Evolutionary conservation across 2,329 filamentous ascomycete genomes (phyloP), one percentile per base, ranked within the genome.

Genomic region (Pyrenophora graminea): DNA sequence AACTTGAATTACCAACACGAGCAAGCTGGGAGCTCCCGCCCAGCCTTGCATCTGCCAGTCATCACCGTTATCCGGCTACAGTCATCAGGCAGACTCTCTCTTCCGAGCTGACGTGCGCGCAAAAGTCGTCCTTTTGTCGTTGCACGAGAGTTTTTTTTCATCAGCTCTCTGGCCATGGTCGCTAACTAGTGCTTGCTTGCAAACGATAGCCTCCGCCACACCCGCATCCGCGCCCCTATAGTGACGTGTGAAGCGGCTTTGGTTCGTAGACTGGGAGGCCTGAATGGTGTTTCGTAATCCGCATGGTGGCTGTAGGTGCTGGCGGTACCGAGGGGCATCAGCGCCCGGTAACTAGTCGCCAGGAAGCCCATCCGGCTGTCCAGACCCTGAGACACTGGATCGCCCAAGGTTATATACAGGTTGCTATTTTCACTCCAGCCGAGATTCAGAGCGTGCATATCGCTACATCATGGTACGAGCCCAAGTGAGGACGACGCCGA

Each of bases 1-100:
- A 53, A 59, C 39, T 34, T 27, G 34, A 64, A 60, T 56, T 52
- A 64, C 53, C 39, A 33, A 61, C 54, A 66, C 58, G 61, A 57
- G 48, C 38, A 45, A 36, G 21, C 15, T 34, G 15, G 15, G 15
- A 15, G 15, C 33, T 39, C 40, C 13, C 40, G 31, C 19, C 31
- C 33, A 9, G 39, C 9, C 51, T 52, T 51, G 50, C 52, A 30
- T 30, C 9, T 10, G 27, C 27, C 27, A 12, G 27, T 5, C 10
- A 30, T 30, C 9, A 13, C 9, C 9, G 9, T 30, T 30, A 13
- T 10, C 27, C 27, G 10, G 9, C 27, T 4, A 13, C 27, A 10
- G 4, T 30, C 10, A 12, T 9, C 10, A 30, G 8, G 27, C 27
- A 4, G 27, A 13, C 31, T 21, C 36, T 27, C 17, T 19, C 5